Evolutionary conservation across 306 rosid genomes (phyloP), one percentile per base, ranked within the genome.

Genomic region (Sicyos baderoa): DNA sequence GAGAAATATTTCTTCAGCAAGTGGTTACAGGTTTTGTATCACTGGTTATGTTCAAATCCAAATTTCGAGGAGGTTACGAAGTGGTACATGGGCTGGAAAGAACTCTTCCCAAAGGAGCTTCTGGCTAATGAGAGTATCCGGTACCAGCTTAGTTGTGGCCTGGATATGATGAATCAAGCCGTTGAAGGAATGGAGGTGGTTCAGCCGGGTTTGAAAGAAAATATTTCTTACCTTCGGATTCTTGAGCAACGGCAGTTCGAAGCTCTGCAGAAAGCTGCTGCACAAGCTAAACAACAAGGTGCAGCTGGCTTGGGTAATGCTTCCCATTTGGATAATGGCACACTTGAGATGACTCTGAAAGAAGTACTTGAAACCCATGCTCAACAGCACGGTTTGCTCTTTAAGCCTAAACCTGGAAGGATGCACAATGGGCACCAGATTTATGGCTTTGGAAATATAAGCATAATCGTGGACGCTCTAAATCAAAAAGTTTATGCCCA

Each of bases 1-100:
- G 91, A 85, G 74, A 85, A 74, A 75, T 75, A 80, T 65, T 90
- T 93, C 84, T 90, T 93, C 83, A 25, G 84, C 78, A 86, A 93
- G 82, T 86, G 97, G 99, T 86, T 88, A 47, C 89, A 83, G 78
- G 91, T 86, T 62, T 82, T 93, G 78, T 86, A 85, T 76, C 90
- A 87, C 32, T 93, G 99, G 96, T 77, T 93, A 73, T 79, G 84
- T 75, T 76, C 97, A 12, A 84, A 76, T 72, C 99, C 99, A 50
- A 88, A 90, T 73, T 88, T 85, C 65, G 94, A 88, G 63, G 97
- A 93, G 90, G 89, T 93, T 62, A 78, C 84, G 18, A 90, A 82
- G 67, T 93, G 99, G 99, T 88, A 81, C 58, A 54, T 76, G 76
- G 97, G 96, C 29, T 93, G 99, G 99, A 90, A 88, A 77, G 94